Percentiles rank a stretch among this genome's conserved stretches.
Evolutionary conservation across 2,329 filamentous ascomycete genomes (phyloP).

Genomic region (Fusarium secorum): DNA sequence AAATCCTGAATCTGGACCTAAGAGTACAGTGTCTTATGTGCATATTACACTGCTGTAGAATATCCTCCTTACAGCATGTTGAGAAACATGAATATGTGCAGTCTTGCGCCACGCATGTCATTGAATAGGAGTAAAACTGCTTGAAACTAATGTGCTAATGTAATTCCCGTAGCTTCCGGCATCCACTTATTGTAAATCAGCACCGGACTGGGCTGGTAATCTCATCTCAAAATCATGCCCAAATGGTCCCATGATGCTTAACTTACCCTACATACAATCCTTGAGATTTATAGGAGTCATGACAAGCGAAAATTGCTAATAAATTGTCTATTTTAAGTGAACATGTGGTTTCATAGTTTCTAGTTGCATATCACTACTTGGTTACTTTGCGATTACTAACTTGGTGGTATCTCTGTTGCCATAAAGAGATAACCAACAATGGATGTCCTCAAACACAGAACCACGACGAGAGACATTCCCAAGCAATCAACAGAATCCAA

Average conservation of each 20-base stretch:
- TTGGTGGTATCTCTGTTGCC: too few relatives aligned
- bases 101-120: conserved; percentile 6
- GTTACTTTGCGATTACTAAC: too few relatives aligned
- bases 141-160: not conserved
- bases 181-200: conserved; percentile 28
- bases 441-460: not conserved
- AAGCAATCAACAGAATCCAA: not conserved
- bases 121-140: not conserved
- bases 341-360: accelerated
- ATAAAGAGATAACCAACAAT: accelerated
- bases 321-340: not conserved
- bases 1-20: too few relatives aligned
- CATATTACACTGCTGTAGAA: not conserved
- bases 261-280: conserved; percentile 18
- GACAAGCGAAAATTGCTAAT: not conserved
- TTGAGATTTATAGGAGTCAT: not conserved
- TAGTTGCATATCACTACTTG: accelerated
- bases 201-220: conserved; percentile 15
- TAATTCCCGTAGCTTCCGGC: conserved; percentile 29
- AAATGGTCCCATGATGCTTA: conserved; percentile 5
- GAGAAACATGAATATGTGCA: not conserved
- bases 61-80: not conserved
- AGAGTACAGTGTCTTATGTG: not conserved
- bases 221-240: conserved; percentile 21
- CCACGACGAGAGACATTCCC: accelerated